Evolutionary conservation across 2,329 filamentous ascomycete genomes (phyloP).

Genomic region (Fusarium algeriense): DNA sequence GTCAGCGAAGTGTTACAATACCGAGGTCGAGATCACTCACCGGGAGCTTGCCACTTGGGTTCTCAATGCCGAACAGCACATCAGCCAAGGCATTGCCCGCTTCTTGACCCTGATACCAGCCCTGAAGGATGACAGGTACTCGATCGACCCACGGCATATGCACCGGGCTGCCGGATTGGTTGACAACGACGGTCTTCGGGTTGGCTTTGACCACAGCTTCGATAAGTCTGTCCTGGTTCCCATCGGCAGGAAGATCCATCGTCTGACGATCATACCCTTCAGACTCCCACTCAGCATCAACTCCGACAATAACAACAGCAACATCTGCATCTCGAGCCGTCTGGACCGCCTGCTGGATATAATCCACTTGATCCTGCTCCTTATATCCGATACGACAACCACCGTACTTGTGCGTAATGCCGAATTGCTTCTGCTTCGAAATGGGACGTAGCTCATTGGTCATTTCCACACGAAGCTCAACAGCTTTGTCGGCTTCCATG

Average conservation of each 20-base stretch:
- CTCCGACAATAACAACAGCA: constrained; percentile 75
- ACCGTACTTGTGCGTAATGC: constrained; percentile 74
- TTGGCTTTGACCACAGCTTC: constrained; percentile 73
- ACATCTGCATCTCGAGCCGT: constrained; percentile 73
- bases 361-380: constrained; percentile 71
- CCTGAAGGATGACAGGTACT: constrained; percentile 75
- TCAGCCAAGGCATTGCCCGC: constrained; percentile 76
- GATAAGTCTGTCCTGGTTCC: constrained; percentile 69
- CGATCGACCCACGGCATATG: constrained; percentile 77
- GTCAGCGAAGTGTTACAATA: background rate
- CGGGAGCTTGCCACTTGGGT: constrained; percentile 77
- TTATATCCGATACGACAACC: constrained; percentile 80
- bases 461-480: constrained; percentile 66
- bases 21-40: constrained; percentile 47
- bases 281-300: constrained; percentile 81
- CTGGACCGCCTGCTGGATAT: constrained; percentile 73
- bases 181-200: constrained; percentile 74
- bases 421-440: constrained; percentile 68
- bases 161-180: constrained; percentile 54
- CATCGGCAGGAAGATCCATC: constrained; percentile 73
- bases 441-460: constrained; percentile 72
- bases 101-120: constrained; percentile 68
- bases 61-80: constrained; percentile 75
- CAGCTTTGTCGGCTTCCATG: constrained; percentile 69
- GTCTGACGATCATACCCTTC: constrained; percentile 81